Evolutionary conservation across 805 yeast genomes (phyloP).

Genomic region (Candida nitratophila): DNA sequence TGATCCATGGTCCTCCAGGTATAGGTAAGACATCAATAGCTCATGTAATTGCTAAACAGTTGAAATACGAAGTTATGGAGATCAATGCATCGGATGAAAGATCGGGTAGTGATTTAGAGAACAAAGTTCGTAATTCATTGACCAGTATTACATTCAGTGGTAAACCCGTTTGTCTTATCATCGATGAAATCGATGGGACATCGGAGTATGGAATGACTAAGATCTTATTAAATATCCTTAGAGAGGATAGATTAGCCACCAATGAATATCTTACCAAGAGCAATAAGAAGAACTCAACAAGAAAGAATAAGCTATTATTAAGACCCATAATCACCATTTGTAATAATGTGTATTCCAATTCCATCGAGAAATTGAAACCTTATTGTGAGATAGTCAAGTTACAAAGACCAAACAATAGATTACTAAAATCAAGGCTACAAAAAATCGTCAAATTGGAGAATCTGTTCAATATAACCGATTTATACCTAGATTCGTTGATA

Average conservation of each 20-base stretch:
- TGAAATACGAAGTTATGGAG: slow-evolving; percentile 76
- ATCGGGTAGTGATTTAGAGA: slow-evolving; percentile 46
- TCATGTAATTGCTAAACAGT: slow-evolving; percentile 74
- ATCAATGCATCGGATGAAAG: slow-evolving; percentile 83
- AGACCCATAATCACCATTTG: slow-evolving; percentile 92
- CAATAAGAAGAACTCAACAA: slow-evolving; percentile 17
- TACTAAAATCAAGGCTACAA: slow-evolving; percentile 38
- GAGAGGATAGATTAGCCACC: slow-evolving; percentile 50
- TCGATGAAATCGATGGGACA: slow-evolving; percentile 88
- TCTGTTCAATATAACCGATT: slow-evolving; percentile 34
- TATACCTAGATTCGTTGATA: slow-evolving; percentile 56
- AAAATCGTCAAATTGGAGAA: slow-evolving; percentile 52
- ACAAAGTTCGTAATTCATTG: slow-evolving; percentile 54
- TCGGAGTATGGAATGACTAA: slow-evolving; percentile 58
- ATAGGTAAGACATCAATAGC: slow-evolving; percentile 88
- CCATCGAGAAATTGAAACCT: slow-evolving; percentile 68
- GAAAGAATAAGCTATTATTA: slow-evolving; percentile 33
- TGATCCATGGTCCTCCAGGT: slow-evolving; percentile 92
- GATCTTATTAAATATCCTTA: slow-evolving; percentile 48
- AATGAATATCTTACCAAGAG: slow-evolving; percentile 20
- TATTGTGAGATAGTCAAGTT: slow-evolving; percentile 67
- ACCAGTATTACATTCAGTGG: slow-evolving; percentile 60
- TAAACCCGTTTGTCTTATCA: slow-evolving; percentile 72
- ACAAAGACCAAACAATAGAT: slow-evolving; percentile 45
- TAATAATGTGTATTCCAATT: slow-evolving; percentile 73